Base-by-base conservation (phyloP, 176 grass and related monocot species). In the Oryza meyeriana region DNA sequence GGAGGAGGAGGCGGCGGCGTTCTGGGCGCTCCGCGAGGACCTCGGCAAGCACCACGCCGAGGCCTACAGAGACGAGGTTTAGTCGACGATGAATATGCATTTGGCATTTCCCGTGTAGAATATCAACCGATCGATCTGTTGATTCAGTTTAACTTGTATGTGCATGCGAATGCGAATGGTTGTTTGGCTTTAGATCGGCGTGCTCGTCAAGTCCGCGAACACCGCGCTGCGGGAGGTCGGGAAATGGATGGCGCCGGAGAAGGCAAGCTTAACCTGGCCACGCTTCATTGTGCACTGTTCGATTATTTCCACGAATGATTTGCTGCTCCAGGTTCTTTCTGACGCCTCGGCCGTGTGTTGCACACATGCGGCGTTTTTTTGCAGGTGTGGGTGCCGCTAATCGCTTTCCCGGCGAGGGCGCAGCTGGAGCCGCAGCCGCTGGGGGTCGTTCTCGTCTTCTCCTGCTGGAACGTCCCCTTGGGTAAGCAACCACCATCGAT, bases 51-150 rank as follows among this genome's bases (percentile, higher is more conserved):
- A 89, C 86, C 75, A 44, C n/a, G 90, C 76, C 64, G 95, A 98
- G 80, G 86, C 95, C 8, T 98, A 78, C 86, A 91, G 90, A 84
- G 92, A 98, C 82, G 95, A 98, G 92, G 95, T 90, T 34, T 32
- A 10, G 12, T 40, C 1, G 6, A 3, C 52, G 8, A 24, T 6
- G 34, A 26, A 10, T 32, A 22, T 4, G 66, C 42, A 30, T 47
- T 45, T 29, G 12, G 10, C 40, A 10, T 72, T 29, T 24, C 27
- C 14, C 6, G 40, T 13, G 39, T 3, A 45, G 9, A 45, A 45
- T 45, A 17, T 58, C 52, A 24, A 58, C 7, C 8, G 47, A 52
- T 52, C 47, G 5, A 52, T 52, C 47, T 52, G 47, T 3, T 2
- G 32, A 33, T 36, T 44, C 13, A 12, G 0, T 10, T 45, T 45